Conservation (phyloP, 129 eudicot genomes). For the Logfia minima region DNA sequence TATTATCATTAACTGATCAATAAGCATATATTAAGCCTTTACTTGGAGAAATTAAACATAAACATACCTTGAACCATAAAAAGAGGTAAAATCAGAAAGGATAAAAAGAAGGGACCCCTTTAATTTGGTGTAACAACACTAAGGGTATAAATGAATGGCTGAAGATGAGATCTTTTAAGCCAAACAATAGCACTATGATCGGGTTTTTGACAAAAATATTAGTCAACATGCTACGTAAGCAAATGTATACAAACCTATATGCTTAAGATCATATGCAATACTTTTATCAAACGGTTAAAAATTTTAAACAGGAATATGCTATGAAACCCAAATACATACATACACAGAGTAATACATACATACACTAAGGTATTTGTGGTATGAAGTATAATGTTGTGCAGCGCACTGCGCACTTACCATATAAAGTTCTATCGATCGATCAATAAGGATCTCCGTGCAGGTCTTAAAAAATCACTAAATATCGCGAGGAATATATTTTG, state of each 20-base stretch:
- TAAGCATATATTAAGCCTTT: not conserved
- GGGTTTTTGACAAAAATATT: not conserved
- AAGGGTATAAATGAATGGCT: not conserved
- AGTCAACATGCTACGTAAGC: not conserved
- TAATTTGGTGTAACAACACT: not conserved
- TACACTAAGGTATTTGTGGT: not conserved
- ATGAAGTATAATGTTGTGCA: not conserved
- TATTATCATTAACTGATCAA: too few species aligned
- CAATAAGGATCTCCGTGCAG: slow-evolving; percentile 4
- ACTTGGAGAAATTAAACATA: not conserved
- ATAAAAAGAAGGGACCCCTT: too few species aligned
- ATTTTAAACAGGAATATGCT: too few species aligned
- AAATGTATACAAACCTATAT: not conserved
- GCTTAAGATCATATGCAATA: not conserved
- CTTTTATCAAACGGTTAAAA: too few species aligned
- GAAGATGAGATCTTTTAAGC: not conserved
- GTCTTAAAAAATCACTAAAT: slow-evolving; percentile 20
- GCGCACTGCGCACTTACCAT: not conserved
- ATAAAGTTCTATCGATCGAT: not conserved
- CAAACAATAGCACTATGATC: not conserved
- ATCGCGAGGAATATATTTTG: slow-evolving; percentile 15
- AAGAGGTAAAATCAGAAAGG: too few species aligned
- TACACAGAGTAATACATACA: too few species aligned
- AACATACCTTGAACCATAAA: too few species aligned
- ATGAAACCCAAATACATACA: too few species aligned